These are phyloP conservation scores for Fragaria nilgerrensis DNA, from an alignment of 306 rosid species.

Conservation along the genomic window DNA sequence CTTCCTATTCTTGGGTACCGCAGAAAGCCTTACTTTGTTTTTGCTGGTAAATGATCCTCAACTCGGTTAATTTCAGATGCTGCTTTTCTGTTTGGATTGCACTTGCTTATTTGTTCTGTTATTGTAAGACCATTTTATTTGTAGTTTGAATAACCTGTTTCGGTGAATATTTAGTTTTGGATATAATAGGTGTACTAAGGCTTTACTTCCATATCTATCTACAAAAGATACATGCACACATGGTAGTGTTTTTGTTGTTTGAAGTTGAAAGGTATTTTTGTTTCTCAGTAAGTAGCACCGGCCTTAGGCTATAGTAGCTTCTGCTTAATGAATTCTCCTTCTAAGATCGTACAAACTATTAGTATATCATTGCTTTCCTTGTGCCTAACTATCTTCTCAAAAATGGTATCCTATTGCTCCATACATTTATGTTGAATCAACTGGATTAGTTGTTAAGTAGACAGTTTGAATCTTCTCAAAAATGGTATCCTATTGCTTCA, in stretches of 20 bases:
- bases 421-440: background rate
- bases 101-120: background rate
- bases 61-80: background rate
- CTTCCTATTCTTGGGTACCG: constrained; percentile 31
- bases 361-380: background rate
- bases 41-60: constrained; percentile 25
- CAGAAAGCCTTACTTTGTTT: constrained; percentile 30
- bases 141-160: background rate
- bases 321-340: background rate
- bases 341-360: background rate
- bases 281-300: background rate
- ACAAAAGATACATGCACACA: background rate
- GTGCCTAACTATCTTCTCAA: background rate
- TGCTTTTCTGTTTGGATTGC: background rate
- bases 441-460: background rate
- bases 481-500: background rate
- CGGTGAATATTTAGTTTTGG: background rate
- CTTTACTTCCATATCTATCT: background rate
- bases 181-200: background rate
- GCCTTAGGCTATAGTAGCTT: background rate
- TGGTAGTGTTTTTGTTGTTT: background rate
- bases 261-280: background rate
- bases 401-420: background rate
- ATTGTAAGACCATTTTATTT: background rate
- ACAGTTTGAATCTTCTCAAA: background rate